phyloP scores from a whole-genome alignment of 768 basidiomycete species.

The Podaxis sp. region DNA sequence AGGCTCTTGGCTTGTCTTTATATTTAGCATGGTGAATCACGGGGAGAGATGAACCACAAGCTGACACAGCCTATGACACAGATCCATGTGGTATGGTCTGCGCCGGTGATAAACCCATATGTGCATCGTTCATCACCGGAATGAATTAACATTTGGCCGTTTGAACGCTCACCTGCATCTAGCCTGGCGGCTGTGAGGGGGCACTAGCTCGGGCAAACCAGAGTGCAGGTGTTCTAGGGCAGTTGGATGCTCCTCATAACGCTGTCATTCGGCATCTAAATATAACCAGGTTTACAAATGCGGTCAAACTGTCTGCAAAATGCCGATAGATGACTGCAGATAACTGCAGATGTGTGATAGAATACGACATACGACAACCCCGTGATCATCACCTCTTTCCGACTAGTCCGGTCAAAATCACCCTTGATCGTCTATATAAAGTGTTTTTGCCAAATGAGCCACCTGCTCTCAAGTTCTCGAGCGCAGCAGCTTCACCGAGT shows the following conservation, averaged over 20 bases:
- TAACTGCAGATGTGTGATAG: neutral
- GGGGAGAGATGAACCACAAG: no score
- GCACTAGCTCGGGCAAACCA: neutral
- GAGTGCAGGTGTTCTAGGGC: neutral
- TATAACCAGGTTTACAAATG: neutral
- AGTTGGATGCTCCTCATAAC: neutral
- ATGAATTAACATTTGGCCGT: neutral
- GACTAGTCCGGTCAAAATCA: neutral
- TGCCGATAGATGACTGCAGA: neutral
- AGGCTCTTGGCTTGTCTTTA: no score
- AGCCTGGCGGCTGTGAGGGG: neutral
- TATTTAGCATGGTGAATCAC: neutral
- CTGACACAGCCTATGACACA: no score
- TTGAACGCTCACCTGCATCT: no score
- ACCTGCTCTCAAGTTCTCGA: neutral
- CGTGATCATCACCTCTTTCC: constrained; percentile 2
- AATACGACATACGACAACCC: neutral
- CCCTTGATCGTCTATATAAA: neutral
- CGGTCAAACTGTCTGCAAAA: neutral
- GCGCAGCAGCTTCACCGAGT: neutral
- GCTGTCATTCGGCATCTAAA: neutral
- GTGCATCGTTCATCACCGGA: no score
- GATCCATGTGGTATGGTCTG: no score
- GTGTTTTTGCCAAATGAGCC: neutral
- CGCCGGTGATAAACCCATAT: neutral